Conservation (phyloP, 1,284 basidiomycete genomes). For the Abortiporus biennis region DNA sequence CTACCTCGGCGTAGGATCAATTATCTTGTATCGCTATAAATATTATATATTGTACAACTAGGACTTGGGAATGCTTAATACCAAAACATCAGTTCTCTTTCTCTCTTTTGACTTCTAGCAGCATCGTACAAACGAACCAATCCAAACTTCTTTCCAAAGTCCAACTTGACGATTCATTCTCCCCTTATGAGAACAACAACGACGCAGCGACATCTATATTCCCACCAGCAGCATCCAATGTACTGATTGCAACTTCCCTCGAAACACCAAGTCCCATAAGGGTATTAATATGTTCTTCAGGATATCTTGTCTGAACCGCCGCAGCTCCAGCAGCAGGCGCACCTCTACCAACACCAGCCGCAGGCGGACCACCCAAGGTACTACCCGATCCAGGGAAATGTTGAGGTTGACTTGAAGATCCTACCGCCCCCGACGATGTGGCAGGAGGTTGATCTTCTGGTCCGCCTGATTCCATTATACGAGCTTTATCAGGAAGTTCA, state of each 20-base stretch:
- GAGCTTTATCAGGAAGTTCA: constrained; percentile 83
- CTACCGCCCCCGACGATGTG: constrained; percentile 12
- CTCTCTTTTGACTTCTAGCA: constrained; percentile 8
- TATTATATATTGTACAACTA: constrained; percentile 10
- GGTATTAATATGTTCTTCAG: constrained; percentile 44
- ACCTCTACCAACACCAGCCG: constrained; percentile 17
- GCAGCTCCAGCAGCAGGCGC: constrained; percentile 12
- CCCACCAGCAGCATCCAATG: constrained; percentile 76
- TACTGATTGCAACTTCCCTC: constrained; percentile 69
- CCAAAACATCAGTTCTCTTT: constrained; percentile 1
- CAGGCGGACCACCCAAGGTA: constrained; percentile 38
- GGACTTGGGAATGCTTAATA: too few relatives aligned
- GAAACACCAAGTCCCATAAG: constrained; percentile 74
- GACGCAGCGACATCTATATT: constrained; percentile 89
- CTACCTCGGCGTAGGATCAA: too few relatives aligned
- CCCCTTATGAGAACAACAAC: constrained; percentile 77
- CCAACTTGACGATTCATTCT: too few relatives aligned
- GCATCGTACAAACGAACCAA: too few relatives aligned
- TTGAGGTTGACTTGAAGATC: constrained; percentile 14
- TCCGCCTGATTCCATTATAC: constrained; percentile 32
- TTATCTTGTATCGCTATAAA: too few relatives aligned
- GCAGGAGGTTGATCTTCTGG: constrained; percentile 12
- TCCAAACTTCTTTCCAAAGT: too few relatives aligned
- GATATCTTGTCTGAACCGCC: constrained; percentile 10
- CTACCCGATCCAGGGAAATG: constrained; percentile 61